Evolutionary conservation across 1,139 yeast genomes (phyloP).

Genomic region (Meyerozyma guilliermondii): DNA sequence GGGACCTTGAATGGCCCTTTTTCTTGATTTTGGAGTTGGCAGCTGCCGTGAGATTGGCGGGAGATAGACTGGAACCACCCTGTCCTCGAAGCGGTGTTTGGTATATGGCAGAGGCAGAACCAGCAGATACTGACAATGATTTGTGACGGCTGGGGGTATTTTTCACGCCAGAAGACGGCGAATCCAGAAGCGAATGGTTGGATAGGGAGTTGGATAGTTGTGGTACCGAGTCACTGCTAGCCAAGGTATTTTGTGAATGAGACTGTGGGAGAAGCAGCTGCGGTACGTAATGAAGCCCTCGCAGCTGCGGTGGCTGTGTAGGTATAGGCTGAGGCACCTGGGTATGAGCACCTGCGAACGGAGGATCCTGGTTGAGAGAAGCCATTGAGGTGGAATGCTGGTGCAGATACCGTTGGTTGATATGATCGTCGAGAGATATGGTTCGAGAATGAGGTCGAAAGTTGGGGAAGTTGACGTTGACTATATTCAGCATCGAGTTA

Average conservation of each 20-base stretch:
- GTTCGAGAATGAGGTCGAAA: background rate
- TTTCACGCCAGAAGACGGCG: conserved; percentile 18
- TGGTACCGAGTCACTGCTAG: conserved; percentile 41
- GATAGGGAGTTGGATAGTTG: conserved; percentile 31
- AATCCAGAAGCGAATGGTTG: conserved; percentile 31
- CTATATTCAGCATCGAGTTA: conserved; percentile 7
- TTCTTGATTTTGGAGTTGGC: conserved; percentile 23
- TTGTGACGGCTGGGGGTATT: conserved; percentile 31
- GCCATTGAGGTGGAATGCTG: conserved; percentile 18
- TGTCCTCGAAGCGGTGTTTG: conserved; percentile 26
- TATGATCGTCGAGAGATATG: background rate
- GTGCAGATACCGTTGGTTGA: background rate
- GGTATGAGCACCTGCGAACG: conserved; percentile 1
- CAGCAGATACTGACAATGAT: conserved; percentile 26
- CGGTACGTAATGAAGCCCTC: conserved; percentile 14
- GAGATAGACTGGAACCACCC: conserved; percentile 14
- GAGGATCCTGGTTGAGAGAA: conserved; percentile 17
- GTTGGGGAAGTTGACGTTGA: conserved; percentile 5
- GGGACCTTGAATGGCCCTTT: conserved; percentile 37
- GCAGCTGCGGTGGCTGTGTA: conserved; percentile 6
- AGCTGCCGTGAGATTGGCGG: conserved; percentile 19
- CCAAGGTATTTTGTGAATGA: conserved; percentile 35
- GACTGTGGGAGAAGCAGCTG: conserved; percentile 26
- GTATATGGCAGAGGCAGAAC: conserved; percentile 12
- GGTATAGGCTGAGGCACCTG: conserved; percentile 2